Evolutionary conservation across 2,329 filamentous ascomycete species (phyloP).

Genomic region (Ophiostoma novo-ulmi): DNA sequence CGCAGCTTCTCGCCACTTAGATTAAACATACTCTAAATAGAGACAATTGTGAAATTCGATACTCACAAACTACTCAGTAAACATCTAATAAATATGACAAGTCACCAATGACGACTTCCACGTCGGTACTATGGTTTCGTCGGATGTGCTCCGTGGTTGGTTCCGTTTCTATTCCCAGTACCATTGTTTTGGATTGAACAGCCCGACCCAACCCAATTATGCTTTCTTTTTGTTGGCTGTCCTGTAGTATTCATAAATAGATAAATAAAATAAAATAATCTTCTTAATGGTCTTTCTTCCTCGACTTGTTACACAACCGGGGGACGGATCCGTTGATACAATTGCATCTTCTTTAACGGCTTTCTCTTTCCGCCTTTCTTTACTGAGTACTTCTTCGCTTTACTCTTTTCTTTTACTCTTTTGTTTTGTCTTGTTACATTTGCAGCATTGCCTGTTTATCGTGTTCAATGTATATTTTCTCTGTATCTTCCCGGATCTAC

Average conservation of each 20-base stretch:
- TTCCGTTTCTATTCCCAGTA: background rate
- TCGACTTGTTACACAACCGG: no score
- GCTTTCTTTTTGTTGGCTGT: background rate
- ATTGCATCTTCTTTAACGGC: no score
- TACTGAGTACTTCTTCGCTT: no score
- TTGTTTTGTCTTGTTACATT: no score
- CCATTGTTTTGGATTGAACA: background rate
- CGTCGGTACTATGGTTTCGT: background rate
- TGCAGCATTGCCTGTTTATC: no score
- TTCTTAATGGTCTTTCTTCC: no score
- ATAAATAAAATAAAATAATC: no score
- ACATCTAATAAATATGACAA: background rate
- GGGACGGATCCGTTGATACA: no score
- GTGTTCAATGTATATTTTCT: no score
- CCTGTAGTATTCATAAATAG: background rate
- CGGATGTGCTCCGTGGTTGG: background rate
- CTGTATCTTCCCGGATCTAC: background rate
- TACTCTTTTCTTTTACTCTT: no score
- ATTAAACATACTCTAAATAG: background rate
- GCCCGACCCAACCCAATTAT: background rate
- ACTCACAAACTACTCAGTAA: no score
- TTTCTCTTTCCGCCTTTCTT: no score
- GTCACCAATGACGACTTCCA: constrained; percentile 3
- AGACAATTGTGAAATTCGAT: background rate
- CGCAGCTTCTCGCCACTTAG: background rate